These are phyloP conservation scores for Suhomyces canberraensis DNA, from an alignment of 805 yeast genomes.

Conservation along the genomic window DNA sequence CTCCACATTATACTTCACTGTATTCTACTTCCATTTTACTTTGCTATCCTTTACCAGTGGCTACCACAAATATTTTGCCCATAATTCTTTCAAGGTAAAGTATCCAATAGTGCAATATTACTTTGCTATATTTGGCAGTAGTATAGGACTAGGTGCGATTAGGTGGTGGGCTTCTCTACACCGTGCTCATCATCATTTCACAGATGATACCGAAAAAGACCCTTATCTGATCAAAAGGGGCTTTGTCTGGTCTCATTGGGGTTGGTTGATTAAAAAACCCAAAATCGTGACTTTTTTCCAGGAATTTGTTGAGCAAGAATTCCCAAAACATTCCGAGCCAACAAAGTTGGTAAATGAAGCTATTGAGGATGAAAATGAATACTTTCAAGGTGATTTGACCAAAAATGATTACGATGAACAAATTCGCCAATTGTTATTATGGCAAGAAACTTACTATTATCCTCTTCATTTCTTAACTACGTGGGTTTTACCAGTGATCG, in stretches of 20 bases:
- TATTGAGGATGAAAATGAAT: background rate
- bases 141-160: slow-evolving; percentile 73
- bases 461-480: slow-evolving; percentile 28
- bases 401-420: slow-evolving; percentile 15
- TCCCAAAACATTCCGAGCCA: slow-evolving; percentile 18
- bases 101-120: slow-evolving; percentile 38
- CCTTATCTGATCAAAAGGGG: slow-evolving; percentile 86
- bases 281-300: slow-evolving; percentile 29
- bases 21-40: slow-evolving; percentile 33
- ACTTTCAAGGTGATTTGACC: slow-evolving; percentile 7
- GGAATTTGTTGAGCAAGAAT: slow-evolving; percentile 37
- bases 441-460: slow-evolving; percentile 34
- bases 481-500: slow-evolving; percentile 26
- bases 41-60: slow-evolving; percentile 41
- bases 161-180: slow-evolving; percentile 82
- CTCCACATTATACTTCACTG: slow-evolving; percentile 28
- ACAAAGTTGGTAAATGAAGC: slow-evolving; percentile 9
- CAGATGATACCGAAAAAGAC: slow-evolving; percentile 80
- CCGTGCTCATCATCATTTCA: slow-evolving; percentile 84
- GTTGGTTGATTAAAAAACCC: slow-evolving; percentile 77
- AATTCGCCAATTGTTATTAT: slow-evolving; percentile 23
- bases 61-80: slow-evolving; percentile 43
- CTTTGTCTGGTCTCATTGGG: slow-evolving; percentile 77
- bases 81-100: slow-evolving; percentile 32
- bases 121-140: slow-evolving; percentile 62